phyloP scores from a whole-genome alignment of 805 yeast species.

The Danielia oregonensis region DNA sequence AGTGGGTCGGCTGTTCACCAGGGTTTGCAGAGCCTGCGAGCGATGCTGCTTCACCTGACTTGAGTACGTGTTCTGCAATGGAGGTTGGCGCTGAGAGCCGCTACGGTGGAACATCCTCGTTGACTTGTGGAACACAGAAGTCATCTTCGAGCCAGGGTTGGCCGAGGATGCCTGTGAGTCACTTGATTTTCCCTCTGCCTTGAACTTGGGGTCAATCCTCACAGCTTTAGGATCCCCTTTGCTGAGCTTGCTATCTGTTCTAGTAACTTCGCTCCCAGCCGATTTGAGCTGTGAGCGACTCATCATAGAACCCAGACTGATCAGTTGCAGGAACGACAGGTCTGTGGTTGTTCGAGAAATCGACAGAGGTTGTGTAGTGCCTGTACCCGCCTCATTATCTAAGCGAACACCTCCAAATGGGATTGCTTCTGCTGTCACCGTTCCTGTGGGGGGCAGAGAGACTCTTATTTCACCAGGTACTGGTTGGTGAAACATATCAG shows the following conservation, averaged over 20 bases:
- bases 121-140: constrained; percentile 14
- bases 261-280: neutral
- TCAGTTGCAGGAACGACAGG: neutral
- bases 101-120: constrained; percentile 10
- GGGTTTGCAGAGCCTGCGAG: constrained; percentile 10
- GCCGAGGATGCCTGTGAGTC: neutral
- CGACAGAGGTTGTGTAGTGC: no score
- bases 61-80: constrained; percentile 24
- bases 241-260: no score
- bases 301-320: neutral
- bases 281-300: neutral
- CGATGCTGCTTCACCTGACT: constrained; percentile 31
- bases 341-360: neutral
- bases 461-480: neutral
- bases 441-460: no score
- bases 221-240: no score
- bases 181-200: neutral
- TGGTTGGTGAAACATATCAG: constrained; percentile 18
- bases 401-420: no score
- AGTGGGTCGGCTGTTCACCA: constrained; percentile 3
- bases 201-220: no score
- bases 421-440: no score
- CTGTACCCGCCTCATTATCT: no score
- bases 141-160: constrained; percentile 3
- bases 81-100: neutral